phyloP scores from a whole-genome alignment of 805 yeast species.

The Starmerella khaoyaiensis region DNA sequence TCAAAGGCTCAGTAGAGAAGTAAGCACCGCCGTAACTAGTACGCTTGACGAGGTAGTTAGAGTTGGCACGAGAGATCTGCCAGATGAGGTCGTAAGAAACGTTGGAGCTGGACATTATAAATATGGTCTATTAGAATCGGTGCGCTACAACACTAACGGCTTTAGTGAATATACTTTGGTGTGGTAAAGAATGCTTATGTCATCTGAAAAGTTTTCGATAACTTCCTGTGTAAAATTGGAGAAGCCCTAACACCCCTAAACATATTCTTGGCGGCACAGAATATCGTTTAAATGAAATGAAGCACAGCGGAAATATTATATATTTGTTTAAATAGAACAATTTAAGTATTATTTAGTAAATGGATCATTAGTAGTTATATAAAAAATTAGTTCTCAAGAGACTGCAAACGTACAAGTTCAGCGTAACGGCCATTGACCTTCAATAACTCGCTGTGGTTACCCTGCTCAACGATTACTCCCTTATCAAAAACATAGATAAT shows the following conservation, averaged over 20 bases:
- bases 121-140: not conserved
- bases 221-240: not conserved
- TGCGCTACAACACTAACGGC: no score
- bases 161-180: not conserved
- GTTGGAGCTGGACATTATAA: constrained; percentile 22
- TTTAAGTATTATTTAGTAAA: no score
- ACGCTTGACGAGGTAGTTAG: constrained; percentile 38
- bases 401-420: constrained; percentile 32
- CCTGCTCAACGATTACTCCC: constrained; percentile 51
- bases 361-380: no score
- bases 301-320: no score
- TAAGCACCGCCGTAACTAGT: constrained; percentile 30
- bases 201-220: constrained; percentile 2
- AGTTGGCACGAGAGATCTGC: constrained; percentile 38
- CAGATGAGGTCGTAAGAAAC: constrained; percentile 36
- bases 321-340: no score
- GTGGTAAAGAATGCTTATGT: not conserved
- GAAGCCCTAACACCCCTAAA: not conserved
- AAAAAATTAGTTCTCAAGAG: constrained; percentile 24
- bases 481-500: constrained; percentile 46
- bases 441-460: constrained; percentile 40
- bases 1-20: constrained; percentile 40
- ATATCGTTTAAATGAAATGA: no score
- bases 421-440: constrained; percentile 29
- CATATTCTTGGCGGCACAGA: no score